Conservation (phyloP, 2,329 filamentous ascomycete species). For the Pseudohalonectria lignicola region DNA sequence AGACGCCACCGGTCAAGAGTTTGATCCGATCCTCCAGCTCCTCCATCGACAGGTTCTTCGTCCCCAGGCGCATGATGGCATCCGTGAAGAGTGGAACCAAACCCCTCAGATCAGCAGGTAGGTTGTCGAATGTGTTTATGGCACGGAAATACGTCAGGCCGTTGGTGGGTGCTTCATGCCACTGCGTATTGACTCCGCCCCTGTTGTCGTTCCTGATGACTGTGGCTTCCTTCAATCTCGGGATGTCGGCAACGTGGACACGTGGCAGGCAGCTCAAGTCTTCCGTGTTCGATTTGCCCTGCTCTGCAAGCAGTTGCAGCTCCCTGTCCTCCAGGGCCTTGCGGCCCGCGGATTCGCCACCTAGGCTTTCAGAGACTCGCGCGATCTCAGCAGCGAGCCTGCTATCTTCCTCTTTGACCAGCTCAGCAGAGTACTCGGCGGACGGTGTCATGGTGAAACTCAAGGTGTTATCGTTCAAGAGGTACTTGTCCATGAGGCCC, state of each 20-base stretch:
- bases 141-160: conserved; percentile 93
- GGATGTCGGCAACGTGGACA: conserved; percentile 81
- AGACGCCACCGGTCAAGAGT: conserved; percentile 86
- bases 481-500: conserved; percentile 74
- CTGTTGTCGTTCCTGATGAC: conserved; percentile 53
- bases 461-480: conserved; percentile 76
- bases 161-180: conserved; percentile 89
- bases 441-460: conserved; percentile 93
- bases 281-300: conserved; percentile 73
- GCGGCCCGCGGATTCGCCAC: conserved; percentile 60
- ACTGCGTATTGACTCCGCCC: conserved; percentile 63
- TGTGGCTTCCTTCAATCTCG: conserved; percentile 56
- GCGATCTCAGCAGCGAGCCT: conserved; percentile 66
- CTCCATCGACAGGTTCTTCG: conserved; percentile 79
- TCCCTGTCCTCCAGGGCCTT: conserved; percentile 68
- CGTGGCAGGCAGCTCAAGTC: conserved; percentile 83
- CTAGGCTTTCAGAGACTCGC: conserved; percentile 55
- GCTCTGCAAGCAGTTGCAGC: conserved; percentile 66
- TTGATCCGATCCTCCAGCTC: conserved; percentile 94
- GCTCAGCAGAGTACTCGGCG: conserved; percentile 58
- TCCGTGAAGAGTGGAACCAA: conserved; percentile 87
- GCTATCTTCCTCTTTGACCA: conserved; percentile 66
- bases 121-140: conserved; percentile 64
- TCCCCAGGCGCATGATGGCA: conserved; percentile 86
- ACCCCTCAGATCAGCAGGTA: conserved; percentile 75